A percentile compares a stretch with the other conserved stretches of the same genome.
These are phyloP conservation scores for Stephania cephalantha DNA, from an alignment of 164 flowering plant species.

Conservation along the genomic window DNA sequence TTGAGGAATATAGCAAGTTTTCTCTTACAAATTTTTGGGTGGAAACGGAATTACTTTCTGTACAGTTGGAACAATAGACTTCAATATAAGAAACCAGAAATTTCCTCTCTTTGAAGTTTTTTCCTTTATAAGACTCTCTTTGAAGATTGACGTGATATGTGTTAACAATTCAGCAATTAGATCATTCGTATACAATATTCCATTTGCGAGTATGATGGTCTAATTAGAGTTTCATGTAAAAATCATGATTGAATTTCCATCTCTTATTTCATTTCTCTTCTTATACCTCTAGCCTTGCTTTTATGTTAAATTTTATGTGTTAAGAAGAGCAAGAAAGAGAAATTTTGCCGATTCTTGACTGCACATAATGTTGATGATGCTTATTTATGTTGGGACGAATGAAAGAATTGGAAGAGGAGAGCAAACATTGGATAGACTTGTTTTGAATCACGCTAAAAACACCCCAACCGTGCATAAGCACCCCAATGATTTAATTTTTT, in stretches of 20 bases:
- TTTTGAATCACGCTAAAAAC: too few relatives aligned
- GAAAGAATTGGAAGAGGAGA: too few relatives aligned
- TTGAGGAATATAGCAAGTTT: slow-evolving; percentile 7
- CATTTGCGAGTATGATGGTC: not conserved
- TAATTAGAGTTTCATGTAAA: not conserved
- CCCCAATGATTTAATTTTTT: too few relatives aligned
- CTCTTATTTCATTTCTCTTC: too few relatives aligned
- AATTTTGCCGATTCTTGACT: too few relatives aligned
- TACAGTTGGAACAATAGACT: slow-evolving; percentile 7
- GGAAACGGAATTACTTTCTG: not conserved
- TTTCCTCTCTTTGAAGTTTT: not conserved
- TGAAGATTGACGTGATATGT: not conserved
- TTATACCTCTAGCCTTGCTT: too few relatives aligned
- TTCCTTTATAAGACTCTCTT: not conserved
- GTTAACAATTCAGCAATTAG: not conserved
- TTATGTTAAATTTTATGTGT: too few relatives aligned
- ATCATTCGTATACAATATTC: not conserved
- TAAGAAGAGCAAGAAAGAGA: too few relatives aligned
- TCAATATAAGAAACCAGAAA: not conserved
- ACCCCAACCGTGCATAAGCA: too few relatives aligned
- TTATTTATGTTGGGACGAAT: too few relatives aligned
- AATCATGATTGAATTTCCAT: not conserved
- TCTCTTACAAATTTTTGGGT: not conserved
- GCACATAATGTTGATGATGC: too few relatives aligned
- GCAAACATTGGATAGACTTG: too few relatives aligned